Conservation (phyloP, 805 yeast genomes). For the Saturnispora sanitii region DNA sequence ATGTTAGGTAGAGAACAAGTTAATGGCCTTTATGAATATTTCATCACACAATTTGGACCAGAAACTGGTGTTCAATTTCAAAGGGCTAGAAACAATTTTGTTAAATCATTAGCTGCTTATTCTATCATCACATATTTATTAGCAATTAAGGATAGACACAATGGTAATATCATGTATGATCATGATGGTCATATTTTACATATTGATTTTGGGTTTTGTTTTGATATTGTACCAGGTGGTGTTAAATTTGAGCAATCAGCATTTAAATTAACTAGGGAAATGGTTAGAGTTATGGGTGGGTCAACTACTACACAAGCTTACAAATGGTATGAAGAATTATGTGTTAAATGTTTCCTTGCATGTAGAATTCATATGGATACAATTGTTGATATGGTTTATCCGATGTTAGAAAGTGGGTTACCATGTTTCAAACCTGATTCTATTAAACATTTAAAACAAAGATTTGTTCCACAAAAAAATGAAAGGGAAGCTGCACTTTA, state of each 20-base stretch:
- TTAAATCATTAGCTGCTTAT: conserved; percentile 90
- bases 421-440: conserved; percentile 93
- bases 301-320: conserved; percentile 73
- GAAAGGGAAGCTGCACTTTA: conserved; percentile 79
- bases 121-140: conserved; percentile 82
- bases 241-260: conserved; percentile 98
- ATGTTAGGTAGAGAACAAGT: conserved; percentile 99
- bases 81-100: conserved; percentile 82
- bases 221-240: conserved; percentile 98
- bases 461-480: conserved; percentile 73
- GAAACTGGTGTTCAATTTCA: conserved; percentile 85
- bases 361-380: conserved; percentile 82
- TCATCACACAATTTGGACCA: conserved; percentile 87
- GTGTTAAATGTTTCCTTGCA: conserved; percentile 85
- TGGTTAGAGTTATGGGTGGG: conserved; percentile 97
- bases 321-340: conserved; percentile 88
- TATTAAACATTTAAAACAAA: conserved; percentile 58
- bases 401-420: conserved; percentile 91
- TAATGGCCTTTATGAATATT: conserved; percentile 90
- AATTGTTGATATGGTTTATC: conserved; percentile 74
- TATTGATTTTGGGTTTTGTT: conserved; percentile 97
- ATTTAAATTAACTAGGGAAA: conserved; percentile 89
- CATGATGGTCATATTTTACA: conserved; percentile 91
- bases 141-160: conserved; percentile 95
- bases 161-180: conserved; percentile 96